Base-by-base conservation (phyloP, 2,329 filamentous ascomycete genomes). In the Helotiales sp. region DNA sequence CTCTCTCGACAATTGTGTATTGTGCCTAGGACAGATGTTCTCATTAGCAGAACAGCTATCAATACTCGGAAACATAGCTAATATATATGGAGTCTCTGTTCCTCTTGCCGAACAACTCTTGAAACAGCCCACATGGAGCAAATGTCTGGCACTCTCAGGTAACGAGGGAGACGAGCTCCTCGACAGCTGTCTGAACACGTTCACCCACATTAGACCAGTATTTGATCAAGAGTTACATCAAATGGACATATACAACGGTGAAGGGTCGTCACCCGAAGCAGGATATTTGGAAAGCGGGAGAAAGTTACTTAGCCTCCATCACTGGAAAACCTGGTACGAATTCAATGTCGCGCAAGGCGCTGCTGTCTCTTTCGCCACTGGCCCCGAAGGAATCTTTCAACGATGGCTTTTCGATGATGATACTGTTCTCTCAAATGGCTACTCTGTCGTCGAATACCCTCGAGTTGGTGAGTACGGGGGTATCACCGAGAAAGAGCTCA, bases 81-180 rank as follows among this genome's bases (percentile, higher is more conserved):
- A 54, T 20, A 1, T 6, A 1, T 22, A 34, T 20, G 1, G 10
- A 54, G 50, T 61, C 6, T 61, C 58, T 28, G 20, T 61, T 20
- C 58, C 58, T 30, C n/a, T 61, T 4, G 58, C 58, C 8, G 40
- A 24, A 22, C 37, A 61, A n/a, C 10, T 61, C 8, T 3, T 61
- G 24, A 3, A 61, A 13, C 24, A 37, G 15, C 13, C 1, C 6
- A 30, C 22, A 13, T 61, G 58, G 58, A 26, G 8, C 13, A 34
- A 47, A 49, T 61, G 58, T n/a, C 6, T 34, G 15, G 40, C n/a
- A n/a, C 28, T 61, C 17, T 4, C 40, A 22, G 49, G 49, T 17
- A 49, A 61, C 8, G 58, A 61, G 40, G 58, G 58, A 47, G 58
- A 61, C n/a, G 40, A 61, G 26, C 58, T 61, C 58, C 58, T 61